These are phyloP conservation scores for Phytopythium oedochilum DNA, from an alignment of 352 stramenopile species.

Conservation along the genomic window DNA sequence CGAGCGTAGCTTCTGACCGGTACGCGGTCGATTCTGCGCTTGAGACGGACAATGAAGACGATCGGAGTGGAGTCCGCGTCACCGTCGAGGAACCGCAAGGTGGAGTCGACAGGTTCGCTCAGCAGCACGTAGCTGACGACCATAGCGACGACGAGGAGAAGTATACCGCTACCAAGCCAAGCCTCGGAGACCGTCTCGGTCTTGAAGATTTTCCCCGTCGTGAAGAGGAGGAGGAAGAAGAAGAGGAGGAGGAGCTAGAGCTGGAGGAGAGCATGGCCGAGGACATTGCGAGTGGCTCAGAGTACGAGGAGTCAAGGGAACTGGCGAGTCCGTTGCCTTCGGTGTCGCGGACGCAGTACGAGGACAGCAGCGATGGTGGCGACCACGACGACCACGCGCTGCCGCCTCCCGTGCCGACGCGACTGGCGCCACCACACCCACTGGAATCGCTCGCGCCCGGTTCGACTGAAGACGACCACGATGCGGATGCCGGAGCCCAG, in stretches of 20 bases:
- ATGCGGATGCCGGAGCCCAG: constrained; percentile 7
- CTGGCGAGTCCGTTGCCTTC: constrained; percentile 1
- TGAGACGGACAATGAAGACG: constrained; percentile 4
- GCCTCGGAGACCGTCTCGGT: constrained; percentile 1
- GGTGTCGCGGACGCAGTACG: not conserved
- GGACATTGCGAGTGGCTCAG: constrained; percentile 49
- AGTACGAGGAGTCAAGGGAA: constrained; percentile 50
- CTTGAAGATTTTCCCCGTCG: no score
- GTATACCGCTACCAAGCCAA: not conserved
- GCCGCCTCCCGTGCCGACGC: constrained; percentile 20
- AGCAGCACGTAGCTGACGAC: not conserved
- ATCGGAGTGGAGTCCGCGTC: not conserved
- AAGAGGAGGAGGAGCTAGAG: constrained; percentile 21
- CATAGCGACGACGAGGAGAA: not conserved
- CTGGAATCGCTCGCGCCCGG: not conserved
- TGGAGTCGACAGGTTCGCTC: not conserved
- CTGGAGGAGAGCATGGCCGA: constrained; percentile 49
- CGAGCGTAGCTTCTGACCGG: not conserved
- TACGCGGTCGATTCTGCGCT: not conserved
- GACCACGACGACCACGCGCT: constrained; percentile 19
- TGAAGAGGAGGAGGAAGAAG: constrained; percentile 5
- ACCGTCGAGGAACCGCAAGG: not conserved
- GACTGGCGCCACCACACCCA: not conserved
- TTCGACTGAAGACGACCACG: not conserved
- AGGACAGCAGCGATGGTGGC: constrained; percentile 5